Evolutionary conservation across 257 asterid genomes (phyloP).

Genomic region (Przewalskia tangutica): DNA sequence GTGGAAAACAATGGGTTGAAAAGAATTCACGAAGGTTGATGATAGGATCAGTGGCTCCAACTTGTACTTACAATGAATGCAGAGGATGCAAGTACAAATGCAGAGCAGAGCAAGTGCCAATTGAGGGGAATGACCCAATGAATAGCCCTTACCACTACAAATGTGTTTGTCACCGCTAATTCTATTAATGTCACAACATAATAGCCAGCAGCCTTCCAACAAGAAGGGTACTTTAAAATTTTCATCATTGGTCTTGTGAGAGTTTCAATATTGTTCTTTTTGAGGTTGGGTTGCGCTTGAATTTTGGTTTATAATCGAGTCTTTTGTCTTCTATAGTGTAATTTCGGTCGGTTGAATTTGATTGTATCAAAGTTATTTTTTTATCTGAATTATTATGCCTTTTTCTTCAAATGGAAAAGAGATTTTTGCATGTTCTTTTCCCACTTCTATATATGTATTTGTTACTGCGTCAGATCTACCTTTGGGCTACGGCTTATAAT

Average conservation of each 20-base stretch:
- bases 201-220: background rate
- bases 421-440: slow-evolving; percentile 2
- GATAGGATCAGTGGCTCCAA: slow-evolving; percentile 94
- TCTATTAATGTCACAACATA: background rate
- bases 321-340: background rate
- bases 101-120: slow-evolving; percentile 93
- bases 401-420: background rate
- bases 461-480: slow-evolving; percentile 5
- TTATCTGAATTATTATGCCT: background rate
- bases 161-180: slow-evolving; percentile 76
- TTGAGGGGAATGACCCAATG: slow-evolving; percentile 88
- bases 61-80: slow-evolving; percentile 90
- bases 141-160: slow-evolving; percentile 81
- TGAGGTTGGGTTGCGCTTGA: background rate
- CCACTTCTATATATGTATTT: background rate
- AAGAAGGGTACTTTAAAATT: background rate
- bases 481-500: background rate
- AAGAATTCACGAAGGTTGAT: slow-evolving; percentile 26
- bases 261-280: background rate
- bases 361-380: background rate
- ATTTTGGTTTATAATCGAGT: slow-evolving; percentile 10
- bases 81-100: slow-evolving; percentile 77
- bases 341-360: background rate
- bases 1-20: background rate
- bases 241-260: background rate